Conservation (phyloP, 2,329 filamentous ascomycete species). For the Colletotrichum acutatum region DNA sequence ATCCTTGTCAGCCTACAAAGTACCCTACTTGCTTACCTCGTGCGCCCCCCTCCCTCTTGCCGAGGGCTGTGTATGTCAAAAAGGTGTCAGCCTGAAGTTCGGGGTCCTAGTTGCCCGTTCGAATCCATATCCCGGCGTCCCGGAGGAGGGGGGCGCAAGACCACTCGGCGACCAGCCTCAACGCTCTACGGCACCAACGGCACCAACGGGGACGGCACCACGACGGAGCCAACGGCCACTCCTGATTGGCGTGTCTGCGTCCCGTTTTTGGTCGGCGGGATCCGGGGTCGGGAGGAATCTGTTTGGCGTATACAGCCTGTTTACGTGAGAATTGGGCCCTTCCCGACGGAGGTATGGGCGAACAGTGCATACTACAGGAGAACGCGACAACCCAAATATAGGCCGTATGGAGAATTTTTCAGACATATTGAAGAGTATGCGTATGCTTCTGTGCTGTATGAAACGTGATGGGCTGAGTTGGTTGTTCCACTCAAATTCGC, state of each 20-base stretch:
- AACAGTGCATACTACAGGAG: neutral
- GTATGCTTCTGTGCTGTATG: neutral
- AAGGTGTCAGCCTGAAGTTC: constrained; percentile 1
- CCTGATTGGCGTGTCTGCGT: neutral
- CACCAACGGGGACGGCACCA: constrained; percentile 17
- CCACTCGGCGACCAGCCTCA: constrained; percentile 7
- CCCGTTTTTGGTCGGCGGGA: neutral
- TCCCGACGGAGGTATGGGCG: neutral
- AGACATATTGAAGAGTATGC: neutral
- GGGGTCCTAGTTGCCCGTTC: constrained; percentile 6
- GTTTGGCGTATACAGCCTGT: constrained; percentile 20
- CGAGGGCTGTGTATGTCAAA: constrained; percentile 26
- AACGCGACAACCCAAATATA: neutral
- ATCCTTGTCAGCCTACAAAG: neutral
- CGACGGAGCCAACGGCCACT: neutral
- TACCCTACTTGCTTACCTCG: neutral
- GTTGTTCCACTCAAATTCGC: neutral
- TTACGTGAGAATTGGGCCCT: constrained; percentile 10
- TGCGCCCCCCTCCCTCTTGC: constrained; percentile 10
- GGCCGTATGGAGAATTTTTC: neutral
- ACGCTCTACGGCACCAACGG: neutral
- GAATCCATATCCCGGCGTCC: constrained; percentile 16
- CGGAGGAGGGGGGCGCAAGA: constrained; percentile 1
- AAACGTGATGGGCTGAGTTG: neutral
- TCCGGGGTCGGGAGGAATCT: constrained; percentile 17